A percentile compares a stretch with the other conserved stretches of the same genome.
phyloP scores from a whole-genome alignment of 805 yeast genomes.

The Pichia ethanolica region DNA sequence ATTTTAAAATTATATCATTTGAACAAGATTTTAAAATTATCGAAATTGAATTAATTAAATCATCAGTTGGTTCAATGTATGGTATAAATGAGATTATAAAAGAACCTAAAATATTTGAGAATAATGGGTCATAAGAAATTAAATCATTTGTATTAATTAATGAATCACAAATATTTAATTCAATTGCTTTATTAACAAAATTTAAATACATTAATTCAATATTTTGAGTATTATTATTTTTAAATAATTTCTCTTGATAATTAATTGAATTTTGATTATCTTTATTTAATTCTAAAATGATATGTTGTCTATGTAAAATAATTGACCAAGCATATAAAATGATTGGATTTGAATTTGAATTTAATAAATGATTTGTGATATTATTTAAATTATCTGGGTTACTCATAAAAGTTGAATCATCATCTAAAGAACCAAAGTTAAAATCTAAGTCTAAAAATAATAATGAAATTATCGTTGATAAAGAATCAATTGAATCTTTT shows the following conservation, averaged over 20 bases:
- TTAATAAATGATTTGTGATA: conserved; percentile 18
- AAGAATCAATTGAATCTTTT: conserved; percentile 32
- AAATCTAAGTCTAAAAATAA: conserved; percentile 51
- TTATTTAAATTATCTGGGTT: conserved; percentile 32
- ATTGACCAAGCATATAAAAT: conserved; percentile 64
- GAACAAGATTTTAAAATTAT: conserved; percentile 39
- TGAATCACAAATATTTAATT: conserved; percentile 38
- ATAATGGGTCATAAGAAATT: conserved; percentile 43
- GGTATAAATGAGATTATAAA: conserved; percentile 42
- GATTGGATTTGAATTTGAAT: conserved; percentile 37
- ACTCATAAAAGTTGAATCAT: conserved; percentile 32
- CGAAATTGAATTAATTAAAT: conserved; percentile 35
- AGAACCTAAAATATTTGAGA: conserved; percentile 41
- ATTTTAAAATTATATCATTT: conserved; percentile 33
- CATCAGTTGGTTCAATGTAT: conserved; percentile 38
- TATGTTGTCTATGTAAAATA: conserved; percentile 44
- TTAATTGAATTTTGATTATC: conserved; percentile 11
- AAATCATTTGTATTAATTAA: conserved; percentile 35
- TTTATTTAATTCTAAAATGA: conserved; percentile 29
- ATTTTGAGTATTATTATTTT: conserved; percentile 9
- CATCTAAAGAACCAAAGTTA: conserved; percentile 35
- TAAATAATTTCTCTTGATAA: conserved; percentile 6
- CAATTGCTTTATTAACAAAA: conserved; percentile 34
- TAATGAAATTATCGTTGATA: conserved; percentile 43
- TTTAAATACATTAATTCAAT: conserved; percentile 19